These are phyloP conservation scores for Suillus lakei DNA, from an alignment of 768 basidiomycete species.

Conservation along the genomic window DNA sequence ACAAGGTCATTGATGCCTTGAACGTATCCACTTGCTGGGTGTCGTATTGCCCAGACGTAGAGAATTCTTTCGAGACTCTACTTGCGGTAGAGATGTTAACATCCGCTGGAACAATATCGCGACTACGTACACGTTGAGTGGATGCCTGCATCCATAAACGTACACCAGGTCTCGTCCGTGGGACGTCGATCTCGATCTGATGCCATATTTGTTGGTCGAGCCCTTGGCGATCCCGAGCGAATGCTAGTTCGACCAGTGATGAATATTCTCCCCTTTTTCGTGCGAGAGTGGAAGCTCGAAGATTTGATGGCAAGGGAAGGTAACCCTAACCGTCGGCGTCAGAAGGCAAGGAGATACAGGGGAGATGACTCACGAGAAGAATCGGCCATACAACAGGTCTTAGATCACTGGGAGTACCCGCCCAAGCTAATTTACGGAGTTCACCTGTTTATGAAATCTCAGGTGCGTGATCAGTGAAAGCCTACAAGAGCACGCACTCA, in stretches of 20 bases:
- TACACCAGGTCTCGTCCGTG: constrained; percentile 91
- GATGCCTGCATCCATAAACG: constrained; percentile 88
- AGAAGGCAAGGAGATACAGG: constrained; percentile 8
- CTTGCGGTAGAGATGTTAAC: constrained; percentile 23
- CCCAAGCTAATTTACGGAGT: constrained; percentile 92
- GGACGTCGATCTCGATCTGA: constrained; percentile 98
- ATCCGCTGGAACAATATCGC: background rate
- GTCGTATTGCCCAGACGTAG: constrained; percentile 99
- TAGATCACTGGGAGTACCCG: constrained; percentile 86
- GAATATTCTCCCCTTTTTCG: constrained; percentile 93
- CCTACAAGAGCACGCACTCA: constrained; percentile 32
- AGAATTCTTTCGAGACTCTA: constrained; percentile 93
- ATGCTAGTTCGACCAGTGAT: constrained; percentile 87
- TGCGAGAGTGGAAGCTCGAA: constrained; percentile 76
- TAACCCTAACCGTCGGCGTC: constrained; percentile 70
- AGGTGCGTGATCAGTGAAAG: constrained; percentile 12
- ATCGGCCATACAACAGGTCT: constrained; percentile 95
- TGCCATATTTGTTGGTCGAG: constrained; percentile 99
- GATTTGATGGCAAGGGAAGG: constrained; percentile 80
- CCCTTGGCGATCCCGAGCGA: constrained; percentile 81
- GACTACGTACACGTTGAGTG: constrained; percentile 78
- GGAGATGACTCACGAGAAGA: constrained; percentile 66
- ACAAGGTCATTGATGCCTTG: constrained; percentile 99
- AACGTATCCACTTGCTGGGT: constrained; percentile 98
- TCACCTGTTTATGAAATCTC: constrained; percentile 55